A percentile compares a stretch with the other conserved stretches of the same genome.
Conservation (phyloP, 75 land plant genomes). For the Cupressus sempervirens region DNA sequence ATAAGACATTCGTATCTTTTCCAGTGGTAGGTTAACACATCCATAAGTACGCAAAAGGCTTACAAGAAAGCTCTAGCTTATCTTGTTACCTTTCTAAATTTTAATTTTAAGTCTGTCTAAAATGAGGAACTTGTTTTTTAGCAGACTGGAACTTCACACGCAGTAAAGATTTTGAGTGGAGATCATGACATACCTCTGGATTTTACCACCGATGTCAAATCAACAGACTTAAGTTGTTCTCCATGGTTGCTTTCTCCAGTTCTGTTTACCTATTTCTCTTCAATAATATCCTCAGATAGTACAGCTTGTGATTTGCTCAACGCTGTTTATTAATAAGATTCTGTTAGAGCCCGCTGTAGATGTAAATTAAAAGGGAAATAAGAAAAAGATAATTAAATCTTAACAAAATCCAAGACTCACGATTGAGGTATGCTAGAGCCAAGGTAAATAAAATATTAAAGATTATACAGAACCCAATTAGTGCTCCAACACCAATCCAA, state of each 20-base stretch:
- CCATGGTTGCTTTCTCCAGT: conserved; percentile 18
- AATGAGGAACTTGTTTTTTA: conserved; percentile 25
- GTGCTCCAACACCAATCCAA: conserved; percentile 76
- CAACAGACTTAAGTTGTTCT: conserved; percentile 20
- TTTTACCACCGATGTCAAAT: neutral
- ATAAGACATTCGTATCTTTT: conserved; percentile 5
- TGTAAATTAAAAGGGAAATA: neutral
- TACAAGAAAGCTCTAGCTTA: neutral
- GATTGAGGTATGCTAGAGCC: conserved; percentile 52
- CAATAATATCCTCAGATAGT: conserved; percentile 22
- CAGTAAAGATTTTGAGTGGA: neutral
- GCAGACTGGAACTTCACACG: conserved; percentile 16
- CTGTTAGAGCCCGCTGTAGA: neutral
- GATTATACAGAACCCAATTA: conserved; percentile 48
- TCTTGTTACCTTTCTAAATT: neutral
- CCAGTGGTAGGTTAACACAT: neutral
- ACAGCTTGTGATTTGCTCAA: conserved; percentile 32
- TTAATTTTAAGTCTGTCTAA: conserved; percentile 11
- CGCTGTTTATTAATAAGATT: conserved; percentile 20
- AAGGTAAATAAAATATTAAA: conserved; percentile 52
- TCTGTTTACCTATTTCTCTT: conserved; percentile 18
- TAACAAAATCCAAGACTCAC: conserved; percentile 35
- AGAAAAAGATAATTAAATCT: neutral
- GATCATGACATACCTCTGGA: conserved; percentile 8
- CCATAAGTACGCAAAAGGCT: neutral